Conservation (phyloP, 345 rosid genomes). For the Orychophragmus violaceus region DNA sequence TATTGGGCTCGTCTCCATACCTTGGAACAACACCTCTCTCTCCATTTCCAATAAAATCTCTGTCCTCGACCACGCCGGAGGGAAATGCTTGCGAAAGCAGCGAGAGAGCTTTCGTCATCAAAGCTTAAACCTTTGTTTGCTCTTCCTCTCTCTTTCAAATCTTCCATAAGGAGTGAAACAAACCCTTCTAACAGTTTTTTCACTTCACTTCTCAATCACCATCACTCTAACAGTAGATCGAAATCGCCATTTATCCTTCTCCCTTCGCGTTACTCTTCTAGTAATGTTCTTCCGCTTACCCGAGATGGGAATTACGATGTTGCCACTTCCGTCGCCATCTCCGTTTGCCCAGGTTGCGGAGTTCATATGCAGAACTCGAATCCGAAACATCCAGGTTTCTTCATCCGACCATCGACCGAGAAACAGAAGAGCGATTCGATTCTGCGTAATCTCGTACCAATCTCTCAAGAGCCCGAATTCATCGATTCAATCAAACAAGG, state of each 20-base stretch:
- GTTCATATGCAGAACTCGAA: slow-evolving; percentile 69
- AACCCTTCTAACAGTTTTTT: neutral
- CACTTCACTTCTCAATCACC: slow-evolving; percentile 4
- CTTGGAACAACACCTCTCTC: too few relatives aligned
- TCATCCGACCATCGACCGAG: slow-evolving; percentile 41
- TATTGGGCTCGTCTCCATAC: neutral
- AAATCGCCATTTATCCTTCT: slow-evolving; percentile 16
- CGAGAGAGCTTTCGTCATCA: slow-evolving; percentile 43
- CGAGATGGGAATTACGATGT: slow-evolving; percentile 85
- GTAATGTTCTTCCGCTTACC: slow-evolving; percentile 30
- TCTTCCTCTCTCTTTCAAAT: slow-evolving; percentile 22
- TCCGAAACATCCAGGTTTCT: slow-evolving; percentile 76
- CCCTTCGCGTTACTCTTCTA: slow-evolving; percentile 30
- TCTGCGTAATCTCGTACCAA: slow-evolving; percentile 39
- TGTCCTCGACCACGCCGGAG: neutral
- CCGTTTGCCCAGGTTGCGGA: slow-evolving; percentile 96
- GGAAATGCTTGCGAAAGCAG: slow-evolving; percentile 38
- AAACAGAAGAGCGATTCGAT: slow-evolving; percentile 26
- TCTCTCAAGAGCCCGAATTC: slow-evolving; percentile 56
- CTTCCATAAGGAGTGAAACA: neutral
- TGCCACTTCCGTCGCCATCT: slow-evolving; percentile 39
- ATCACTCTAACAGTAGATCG: neutral
- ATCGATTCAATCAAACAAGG: slow-evolving; percentile 58
- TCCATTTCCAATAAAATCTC: neutral
- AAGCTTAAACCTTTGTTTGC: slow-evolving; percentile 42